Evolutionary conservation across 768 basidiomycete species (phyloP).

Genomic region (Rhodotorula babjevae): DNA sequence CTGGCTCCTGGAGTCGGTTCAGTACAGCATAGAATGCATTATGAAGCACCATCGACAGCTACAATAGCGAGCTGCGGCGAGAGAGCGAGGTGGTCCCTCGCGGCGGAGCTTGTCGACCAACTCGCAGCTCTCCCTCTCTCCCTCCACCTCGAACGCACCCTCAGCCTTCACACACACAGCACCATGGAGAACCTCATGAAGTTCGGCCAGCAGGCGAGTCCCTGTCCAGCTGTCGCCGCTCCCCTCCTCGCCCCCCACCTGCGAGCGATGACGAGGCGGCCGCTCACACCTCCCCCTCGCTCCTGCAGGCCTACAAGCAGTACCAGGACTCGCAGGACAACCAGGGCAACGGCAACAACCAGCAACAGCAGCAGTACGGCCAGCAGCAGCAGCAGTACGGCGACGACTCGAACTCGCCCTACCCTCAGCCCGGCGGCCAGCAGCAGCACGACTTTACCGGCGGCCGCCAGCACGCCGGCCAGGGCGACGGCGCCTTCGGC

Average conservation of each 20-base stretch:
- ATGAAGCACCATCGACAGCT: too few relatives aligned
- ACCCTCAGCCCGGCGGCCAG: not conserved
- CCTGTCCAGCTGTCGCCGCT: too few relatives aligned
- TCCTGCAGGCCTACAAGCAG: conserved; percentile 12
- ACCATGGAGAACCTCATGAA: conserved; percentile 22
- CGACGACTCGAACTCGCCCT: not conserved
- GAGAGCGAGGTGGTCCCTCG: too few relatives aligned
- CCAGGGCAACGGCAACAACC: not conserved
- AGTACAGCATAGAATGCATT: too few relatives aligned
- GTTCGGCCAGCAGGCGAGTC: conserved; percentile 20
- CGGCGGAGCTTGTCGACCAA: too few relatives aligned
- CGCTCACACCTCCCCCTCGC: not conserved
- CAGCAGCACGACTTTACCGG: not conserved
- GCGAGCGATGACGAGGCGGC: not conserved
- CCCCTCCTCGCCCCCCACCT: not conserved
- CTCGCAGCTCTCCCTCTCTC: not conserved
- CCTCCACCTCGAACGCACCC: not conserved
- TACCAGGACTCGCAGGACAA: conserved; percentile 5
- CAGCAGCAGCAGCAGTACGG: conserved; percentile 7
- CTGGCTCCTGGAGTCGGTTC: too few relatives aligned
- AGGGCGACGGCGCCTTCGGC: conserved; percentile 20
- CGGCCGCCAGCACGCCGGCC: conserved; percentile 8
- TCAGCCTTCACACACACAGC: not conserved
- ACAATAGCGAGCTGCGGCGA: too few relatives aligned
- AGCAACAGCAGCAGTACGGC: not conserved